Percentiles rank a stretch among this genome's conserved stretches.
These are phyloP conservation scores for Lachancea nothofagi DNA, from an alignment of 805 yeast species.

Conservation along the genomic window DNA sequence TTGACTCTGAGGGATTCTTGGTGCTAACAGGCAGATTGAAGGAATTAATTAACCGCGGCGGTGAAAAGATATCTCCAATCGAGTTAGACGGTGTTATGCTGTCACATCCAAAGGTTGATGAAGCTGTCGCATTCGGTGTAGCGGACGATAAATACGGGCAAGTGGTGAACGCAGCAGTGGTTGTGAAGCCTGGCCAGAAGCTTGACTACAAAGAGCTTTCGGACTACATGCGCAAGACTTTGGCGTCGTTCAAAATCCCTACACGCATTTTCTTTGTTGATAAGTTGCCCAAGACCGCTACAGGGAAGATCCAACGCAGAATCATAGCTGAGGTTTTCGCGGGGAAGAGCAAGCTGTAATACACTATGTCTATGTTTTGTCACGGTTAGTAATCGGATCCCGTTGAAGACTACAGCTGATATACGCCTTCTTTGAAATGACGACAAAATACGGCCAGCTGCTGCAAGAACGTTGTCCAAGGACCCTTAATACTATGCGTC, in stretches of 20 bases:
- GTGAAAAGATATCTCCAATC: constrained; percentile 71
- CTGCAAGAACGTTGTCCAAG: no score
- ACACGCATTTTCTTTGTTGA: constrained; percentile 51
- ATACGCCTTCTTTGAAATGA: no score
- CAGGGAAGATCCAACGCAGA: constrained; percentile 71
- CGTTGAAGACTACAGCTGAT: no score
- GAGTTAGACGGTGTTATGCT: constrained; percentile 60
- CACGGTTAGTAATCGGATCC: no score
- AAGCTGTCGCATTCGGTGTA: constrained; percentile 67
- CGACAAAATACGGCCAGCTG: no score
- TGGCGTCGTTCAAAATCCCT: constrained; percentile 60
- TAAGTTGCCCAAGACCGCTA: constrained; percentile 66
- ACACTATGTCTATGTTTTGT: no score
- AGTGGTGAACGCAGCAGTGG: constrained; percentile 65
- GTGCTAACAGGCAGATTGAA: constrained; percentile 65
- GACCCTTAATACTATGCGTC: no score
- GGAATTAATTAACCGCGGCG: constrained; percentile 71
- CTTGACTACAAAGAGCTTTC: constrained; percentile 42
- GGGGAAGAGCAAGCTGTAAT: constrained; percentile 29
- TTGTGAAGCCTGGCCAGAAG: constrained; percentile 39
- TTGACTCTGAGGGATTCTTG: constrained; percentile 54
- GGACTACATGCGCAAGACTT: constrained; percentile 39
- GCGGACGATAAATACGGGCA: constrained; percentile 67
- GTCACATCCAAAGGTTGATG: constrained; percentile 57
- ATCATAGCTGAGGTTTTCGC: constrained; percentile 51